Conservation (phyloP, 495 filamentous ascomycete species). For the Aeminium ludgeri region DNA sequence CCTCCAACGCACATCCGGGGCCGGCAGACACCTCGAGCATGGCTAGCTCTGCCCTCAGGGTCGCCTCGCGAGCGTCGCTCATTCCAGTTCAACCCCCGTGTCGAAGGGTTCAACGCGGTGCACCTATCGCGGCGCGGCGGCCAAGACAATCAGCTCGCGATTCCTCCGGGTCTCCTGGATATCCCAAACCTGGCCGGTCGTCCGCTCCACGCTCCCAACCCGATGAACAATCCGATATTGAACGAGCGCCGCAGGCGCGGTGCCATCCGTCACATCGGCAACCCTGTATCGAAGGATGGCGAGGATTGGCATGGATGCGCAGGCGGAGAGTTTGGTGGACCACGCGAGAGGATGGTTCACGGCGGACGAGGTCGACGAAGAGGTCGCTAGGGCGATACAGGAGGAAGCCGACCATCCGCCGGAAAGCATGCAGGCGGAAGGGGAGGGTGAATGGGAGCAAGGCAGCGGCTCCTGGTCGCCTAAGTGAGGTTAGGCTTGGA, state of each 20-base stretch:
- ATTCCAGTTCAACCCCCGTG: not conserved
- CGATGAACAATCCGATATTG: not conserved
- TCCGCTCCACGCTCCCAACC: not conserved
- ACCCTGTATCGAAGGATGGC: not conserved
- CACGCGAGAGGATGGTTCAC: no score
- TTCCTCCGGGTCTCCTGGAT: no score
- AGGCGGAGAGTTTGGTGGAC: not conserved
- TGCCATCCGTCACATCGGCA: not conserved
- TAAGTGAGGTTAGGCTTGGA: no score
- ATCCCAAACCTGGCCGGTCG: not conserved
- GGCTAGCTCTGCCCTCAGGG: not conserved
- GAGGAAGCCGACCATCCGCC: not conserved
- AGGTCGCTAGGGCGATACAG: not conserved
- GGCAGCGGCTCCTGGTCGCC: no score
- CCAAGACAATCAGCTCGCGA: no score
- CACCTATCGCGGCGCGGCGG: no score
- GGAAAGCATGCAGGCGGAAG: not conserved
- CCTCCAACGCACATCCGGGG: not conserved
- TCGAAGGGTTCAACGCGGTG: not conserved
- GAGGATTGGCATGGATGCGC: not conserved
- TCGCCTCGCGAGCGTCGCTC: not conserved
- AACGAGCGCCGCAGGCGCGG: not conserved
- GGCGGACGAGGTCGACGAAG: not conserved
- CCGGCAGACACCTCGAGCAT: slow-evolving; percentile 6
- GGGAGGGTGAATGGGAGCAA: no score